Percentiles rank a stretch among this genome's conserved stretches.
These are phyloP conservation scores for Orbilia oligospora DNA, from an alignment of 2,329 filamentous ascomycete genomes.

Conservation along the genomic window DNA sequence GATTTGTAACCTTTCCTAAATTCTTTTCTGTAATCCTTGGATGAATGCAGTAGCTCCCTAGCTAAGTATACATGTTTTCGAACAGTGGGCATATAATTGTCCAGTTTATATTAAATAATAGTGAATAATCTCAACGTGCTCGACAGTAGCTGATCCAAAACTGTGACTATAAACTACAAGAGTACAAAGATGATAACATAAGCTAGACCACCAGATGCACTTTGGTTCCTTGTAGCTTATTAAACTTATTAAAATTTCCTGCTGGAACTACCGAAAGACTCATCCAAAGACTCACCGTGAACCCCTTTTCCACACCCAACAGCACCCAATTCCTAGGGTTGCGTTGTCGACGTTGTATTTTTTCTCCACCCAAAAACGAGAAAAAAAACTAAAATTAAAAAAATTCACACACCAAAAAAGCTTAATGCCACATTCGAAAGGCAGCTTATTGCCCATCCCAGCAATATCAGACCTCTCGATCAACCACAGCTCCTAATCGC, in stretches of 20 bases:
- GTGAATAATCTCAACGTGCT: not conserved
- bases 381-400: slow-evolving; percentile 42
- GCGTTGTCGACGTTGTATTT: slow-evolving; percentile 59
- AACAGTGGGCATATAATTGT: not conserved
- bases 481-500: slow-evolving; percentile 27
- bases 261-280: slow-evolving; percentile 17
- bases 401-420: slow-evolving; percentile 59
- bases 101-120: too few species aligned
- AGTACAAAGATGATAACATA: not conserved
- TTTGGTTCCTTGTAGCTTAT: not conserved
- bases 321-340: slow-evolving; percentile 19
- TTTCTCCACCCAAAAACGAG: slow-evolving; percentile 26
- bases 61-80: not conserved
- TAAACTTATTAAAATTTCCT: not conserved
- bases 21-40: not conserved
- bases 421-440: slow-evolving; percentile 41
- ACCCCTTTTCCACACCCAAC: not conserved
- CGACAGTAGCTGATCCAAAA: not conserved
- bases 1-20: not conserved
- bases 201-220: not conserved
- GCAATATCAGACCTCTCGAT: slow-evolving; percentile 34
- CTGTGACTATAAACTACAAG: not conserved
- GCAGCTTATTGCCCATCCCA: slow-evolving; percentile 53
- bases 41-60: too few species aligned
- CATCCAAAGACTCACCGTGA: slow-evolving; percentile 1